A percentile compares a stretch with the other conserved stretches of the same genome.
Conservation (phyloP, 768 basidiomycete genomes). For the Lentinula sp. region DNA sequence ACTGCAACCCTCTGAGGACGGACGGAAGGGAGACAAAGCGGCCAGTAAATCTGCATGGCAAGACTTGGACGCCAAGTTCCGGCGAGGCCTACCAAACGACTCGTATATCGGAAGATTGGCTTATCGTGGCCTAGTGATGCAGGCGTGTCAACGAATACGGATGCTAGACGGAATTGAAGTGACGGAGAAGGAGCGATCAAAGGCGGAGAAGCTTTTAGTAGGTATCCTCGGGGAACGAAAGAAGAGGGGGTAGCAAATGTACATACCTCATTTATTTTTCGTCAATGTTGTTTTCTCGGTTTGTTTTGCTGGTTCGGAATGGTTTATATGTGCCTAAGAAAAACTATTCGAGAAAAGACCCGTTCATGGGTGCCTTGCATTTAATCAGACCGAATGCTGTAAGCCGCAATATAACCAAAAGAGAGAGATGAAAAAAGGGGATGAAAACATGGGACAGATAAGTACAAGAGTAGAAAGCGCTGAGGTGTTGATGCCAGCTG, state of each 20-base stretch:
- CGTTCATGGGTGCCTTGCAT: background rate
- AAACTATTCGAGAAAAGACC: background rate
- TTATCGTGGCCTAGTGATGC: conserved; percentile 87
- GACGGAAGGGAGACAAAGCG: conserved; percentile 18
- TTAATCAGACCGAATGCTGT: conserved; percentile 3
- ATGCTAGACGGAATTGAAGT: conserved; percentile 86
- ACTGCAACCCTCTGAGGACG: conserved; percentile 51
- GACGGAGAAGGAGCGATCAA: conserved; percentile 77
- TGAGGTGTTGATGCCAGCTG: background rate
- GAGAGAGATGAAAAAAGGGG: conserved; percentile 1
- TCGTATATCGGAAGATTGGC: conserved; percentile 82
- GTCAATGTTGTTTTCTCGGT: conserved; percentile 3
- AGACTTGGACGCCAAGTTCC: conserved; percentile 79
- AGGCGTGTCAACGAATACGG: conserved; percentile 56
- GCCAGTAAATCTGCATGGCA: conserved; percentile 46
- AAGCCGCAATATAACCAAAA: conserved; percentile 8
- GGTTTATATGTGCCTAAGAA: background rate
- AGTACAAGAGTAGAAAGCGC: conserved; percentile 15
- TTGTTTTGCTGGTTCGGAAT: conserved; percentile 2
- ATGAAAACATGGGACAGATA: conserved; percentile 4
- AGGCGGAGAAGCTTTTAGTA: conserved; percentile 66
- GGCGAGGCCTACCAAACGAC: conserved; percentile 84
- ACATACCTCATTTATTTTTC: background rate
- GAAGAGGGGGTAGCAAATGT: conserved; percentile 11
- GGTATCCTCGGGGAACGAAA: conserved; percentile 41